Base-by-base conservation (phyloP, 179 eudicot genomes). In the Heliamphora pulchella region DNA sequence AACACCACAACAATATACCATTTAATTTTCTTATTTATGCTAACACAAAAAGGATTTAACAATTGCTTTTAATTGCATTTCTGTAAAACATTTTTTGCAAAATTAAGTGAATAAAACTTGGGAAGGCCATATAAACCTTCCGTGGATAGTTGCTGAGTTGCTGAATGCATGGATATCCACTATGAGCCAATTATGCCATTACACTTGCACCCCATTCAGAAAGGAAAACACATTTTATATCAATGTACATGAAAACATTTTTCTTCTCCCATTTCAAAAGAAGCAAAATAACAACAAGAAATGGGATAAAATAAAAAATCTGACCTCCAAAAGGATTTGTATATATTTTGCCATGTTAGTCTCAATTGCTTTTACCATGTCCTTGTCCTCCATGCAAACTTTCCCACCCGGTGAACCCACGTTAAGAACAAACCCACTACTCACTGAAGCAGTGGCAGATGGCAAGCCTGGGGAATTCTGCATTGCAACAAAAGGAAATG, bases 401-500 rank as follows among this genome's bases (percentile, higher is more conserved):
- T 87, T 91, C 76, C 93, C 93, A 76, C 98, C 99, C 74, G 99
- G 98, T 71, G 99, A 96, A 44, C 92, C 98, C 86, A 85, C 77
- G 79, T 94, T 91, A 63, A 96, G 90, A 81, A 96, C 90, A 82
- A 80, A 82, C 58, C 98, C 99, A 82, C 99, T 91, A 82, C 86
- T 92, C 68, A 94, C 93, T 67, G 99, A 96, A 85, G 99, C 97
- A 82, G 93, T 91, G 59, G 99, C 87, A 74, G 98, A 87, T 14
- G 93, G 92, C 85, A 88, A 85, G 80, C 91, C 88, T 72, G 91
- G 86, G 74, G 89, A 89, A 87, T 82, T 91, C 82, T 94, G 98
- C 58, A 86, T 86, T 15, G 97, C 99, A 72, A 96, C 99, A 85
- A 94, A 94, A 81, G 99, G 99, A 84, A 96, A 96, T 76, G 98